Evolutionary conservation across 768 basidiomycete genomes (phyloP), one percentile per base, ranked within the genome.

Genomic region (Termitomyces sp.): DNA sequence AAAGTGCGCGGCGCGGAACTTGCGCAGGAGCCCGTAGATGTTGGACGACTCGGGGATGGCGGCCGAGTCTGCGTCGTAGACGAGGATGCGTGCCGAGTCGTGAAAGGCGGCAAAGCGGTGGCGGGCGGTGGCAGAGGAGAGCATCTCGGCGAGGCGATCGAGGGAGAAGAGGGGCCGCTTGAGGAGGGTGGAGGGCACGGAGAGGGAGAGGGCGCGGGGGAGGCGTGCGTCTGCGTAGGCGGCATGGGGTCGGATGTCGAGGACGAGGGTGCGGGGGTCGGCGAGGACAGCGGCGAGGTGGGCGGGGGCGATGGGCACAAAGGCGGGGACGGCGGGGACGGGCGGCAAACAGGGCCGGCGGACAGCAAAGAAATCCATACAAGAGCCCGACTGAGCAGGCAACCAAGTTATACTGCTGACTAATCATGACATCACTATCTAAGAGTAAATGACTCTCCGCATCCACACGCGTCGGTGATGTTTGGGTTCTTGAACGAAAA

Each of bases 391-490:
- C n/a, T n/a, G n/a, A n/a, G n/a, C n/a, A n/a, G n/a, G n/a, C n/a
- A 9, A 14, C 47, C 36, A 39, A 39, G 39, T 20, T 41, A 41
- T 41, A 41, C 8, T 13, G 61, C 53, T 63, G 59, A 59, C 58
- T 51, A 63, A 59, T 42, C 41, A 32, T 60, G 59, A 63, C 52
- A 59, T 63, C 62, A 63, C 37, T 57, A 74, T 50, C 66, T 70
- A 58, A 92, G 83, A 47, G 82, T 88, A 73, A 94, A 94, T 0
- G 92, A 94, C 75, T 96, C 94, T 60, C 94, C 94, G 66, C 94
- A 96, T 52, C 94, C 94, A 71, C 94, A 97, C 7, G 92, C 91
- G 67, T 95, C 94, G 74, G 87, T 90, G 72, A 96, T 87, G 71
- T 97, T 97, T 7, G 94, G 94, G 68, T 96, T 95, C 74, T 87